Percentiles rank a stretch among this genome's conserved stretches.
phyloP scores from a whole-genome alignment of 2,329 filamentous ascomycete genomes.

The Cercospora sojina region DNA sequence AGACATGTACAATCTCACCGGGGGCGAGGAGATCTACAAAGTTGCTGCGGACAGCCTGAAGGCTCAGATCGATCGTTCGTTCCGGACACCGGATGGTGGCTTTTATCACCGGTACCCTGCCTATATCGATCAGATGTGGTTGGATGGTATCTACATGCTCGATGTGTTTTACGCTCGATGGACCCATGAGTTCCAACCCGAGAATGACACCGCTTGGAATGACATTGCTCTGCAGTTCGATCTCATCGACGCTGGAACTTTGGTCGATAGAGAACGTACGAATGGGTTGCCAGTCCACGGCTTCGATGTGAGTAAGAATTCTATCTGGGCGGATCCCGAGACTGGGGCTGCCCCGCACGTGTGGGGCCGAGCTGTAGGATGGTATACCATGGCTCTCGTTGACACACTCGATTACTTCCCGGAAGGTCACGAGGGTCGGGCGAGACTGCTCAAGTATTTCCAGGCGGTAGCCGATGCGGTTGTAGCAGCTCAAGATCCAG shows the following conservation, averaged over 20 bases:
- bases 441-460: conserved; percentile 39
- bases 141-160: conserved; percentile 53
- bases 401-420: conserved; percentile 47
- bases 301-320: conserved; percentile 50
- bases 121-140: conserved; percentile 54
- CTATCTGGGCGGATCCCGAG: conserved; percentile 52
- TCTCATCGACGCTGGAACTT: conserved; percentile 43
- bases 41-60: conserved; percentile 24
- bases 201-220: conserved; percentile 21
- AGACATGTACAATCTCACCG: conserved; percentile 21
- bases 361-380: conserved; percentile 55
- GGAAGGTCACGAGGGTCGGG: conserved; percentile 27
- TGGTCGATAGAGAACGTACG: conserved; percentile 35
- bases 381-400: conserved; percentile 54
- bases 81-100: conserved; percentile 28
- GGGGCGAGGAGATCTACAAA: conserved; percentile 20
- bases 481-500: conserved; percentile 39
- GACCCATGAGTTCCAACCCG: conserved; percentile 9
- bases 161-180: conserved; percentile 44
- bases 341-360: conserved; percentile 54
- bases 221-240: conserved; percentile 44
- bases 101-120: conserved; percentile 34
- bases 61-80: conserved; percentile 29
- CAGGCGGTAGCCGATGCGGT: conserved; percentile 42
- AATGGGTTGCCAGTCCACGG: conserved; percentile 52